Conservation (phyloP, 2,329 filamentous ascomycete genomes). For the Cladosporium sphaerospermum region DNA sequence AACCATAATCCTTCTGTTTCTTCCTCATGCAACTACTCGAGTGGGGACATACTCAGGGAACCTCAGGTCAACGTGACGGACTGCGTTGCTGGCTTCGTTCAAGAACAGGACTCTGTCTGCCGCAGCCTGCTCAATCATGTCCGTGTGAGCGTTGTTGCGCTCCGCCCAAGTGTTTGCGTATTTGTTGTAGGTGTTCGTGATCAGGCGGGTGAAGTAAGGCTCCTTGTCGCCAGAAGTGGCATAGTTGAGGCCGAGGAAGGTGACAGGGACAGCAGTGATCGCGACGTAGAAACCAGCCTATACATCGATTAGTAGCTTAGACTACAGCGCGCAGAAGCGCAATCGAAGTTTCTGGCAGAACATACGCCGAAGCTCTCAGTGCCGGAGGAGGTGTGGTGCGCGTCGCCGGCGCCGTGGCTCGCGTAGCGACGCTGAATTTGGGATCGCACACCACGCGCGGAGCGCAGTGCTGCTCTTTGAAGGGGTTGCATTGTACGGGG, state of each 20-base stretch:
- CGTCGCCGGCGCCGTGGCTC: conserved; percentile 33
- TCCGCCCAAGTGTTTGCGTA: conserved; percentile 48
- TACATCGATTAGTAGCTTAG: neutral
- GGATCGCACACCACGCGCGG: conserved; percentile 34
- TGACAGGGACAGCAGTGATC: conserved; percentile 40
- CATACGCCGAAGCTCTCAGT: conserved; percentile 48
- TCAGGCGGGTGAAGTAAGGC: conserved; percentile 43
- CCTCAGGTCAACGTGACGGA: conserved; percentile 47
- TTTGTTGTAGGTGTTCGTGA: conserved; percentile 52
- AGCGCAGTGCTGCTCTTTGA: conserved; percentile 37
- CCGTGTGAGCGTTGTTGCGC: conserved; percentile 55
- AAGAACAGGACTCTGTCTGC: conserved; percentile 56
- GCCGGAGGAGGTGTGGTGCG: conserved; percentile 22
- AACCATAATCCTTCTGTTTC: neutral
- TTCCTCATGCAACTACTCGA: neutral
- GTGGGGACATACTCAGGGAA: conserved; percentile 56
- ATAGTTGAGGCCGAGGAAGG: conserved; percentile 36
- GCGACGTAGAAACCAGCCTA: conserved; percentile 45
- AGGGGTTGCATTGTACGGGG: conserved; percentile 39
- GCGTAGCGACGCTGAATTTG: conserved; percentile 34
- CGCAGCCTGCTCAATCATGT: conserved; percentile 57
- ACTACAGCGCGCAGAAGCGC: neutral
- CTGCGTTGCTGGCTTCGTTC: conserved; percentile 40
- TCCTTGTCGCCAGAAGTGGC: conserved; percentile 37
- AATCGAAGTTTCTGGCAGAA: conserved; percentile 18